Evolutionary conservation across 306 rosid species (phyloP).

Genomic region (Albizia julibrissin): DNA sequence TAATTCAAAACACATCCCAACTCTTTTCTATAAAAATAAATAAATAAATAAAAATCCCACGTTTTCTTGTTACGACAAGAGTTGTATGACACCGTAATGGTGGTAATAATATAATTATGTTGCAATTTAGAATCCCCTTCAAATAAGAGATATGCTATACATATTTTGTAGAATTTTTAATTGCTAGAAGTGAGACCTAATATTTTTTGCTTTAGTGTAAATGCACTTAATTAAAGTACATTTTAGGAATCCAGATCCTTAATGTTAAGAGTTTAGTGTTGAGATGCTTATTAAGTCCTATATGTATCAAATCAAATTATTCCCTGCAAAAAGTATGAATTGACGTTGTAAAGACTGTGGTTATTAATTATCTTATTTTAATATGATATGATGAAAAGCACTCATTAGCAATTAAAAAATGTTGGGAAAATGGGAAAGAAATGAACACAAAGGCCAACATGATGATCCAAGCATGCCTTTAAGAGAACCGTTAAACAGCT

Average conservation of each 20-base stretch:
- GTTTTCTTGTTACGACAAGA: background rate
- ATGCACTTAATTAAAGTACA: background rate
- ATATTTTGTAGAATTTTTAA: background rate
- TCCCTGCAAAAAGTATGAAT: background rate
- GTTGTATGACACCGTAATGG: background rate
- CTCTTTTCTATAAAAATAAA: too few species aligned
- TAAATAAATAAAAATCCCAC: background rate
- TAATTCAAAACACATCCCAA: background rate
- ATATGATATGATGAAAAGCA: background rate
- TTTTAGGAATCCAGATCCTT: background rate
- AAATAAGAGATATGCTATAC: background rate
- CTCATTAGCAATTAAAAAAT: background rate
- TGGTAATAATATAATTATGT: background rate
- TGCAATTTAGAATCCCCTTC: background rate
- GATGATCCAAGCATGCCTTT: constrained; percentile 26
- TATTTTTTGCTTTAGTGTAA: background rate
- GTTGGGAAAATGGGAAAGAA: background rate
- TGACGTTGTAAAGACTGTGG: background rate
- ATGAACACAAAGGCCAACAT: constrained; percentile 22
- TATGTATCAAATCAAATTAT: background rate
- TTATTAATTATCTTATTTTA: background rate
- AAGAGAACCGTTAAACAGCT: constrained; percentile 28
- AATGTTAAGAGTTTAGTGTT: background rate
- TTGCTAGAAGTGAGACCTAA: background rate
- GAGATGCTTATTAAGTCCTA: background rate